Conservation (phyloP, 768 basidiomycete species). For the Rubroboletus pulcherrimus region DNA sequence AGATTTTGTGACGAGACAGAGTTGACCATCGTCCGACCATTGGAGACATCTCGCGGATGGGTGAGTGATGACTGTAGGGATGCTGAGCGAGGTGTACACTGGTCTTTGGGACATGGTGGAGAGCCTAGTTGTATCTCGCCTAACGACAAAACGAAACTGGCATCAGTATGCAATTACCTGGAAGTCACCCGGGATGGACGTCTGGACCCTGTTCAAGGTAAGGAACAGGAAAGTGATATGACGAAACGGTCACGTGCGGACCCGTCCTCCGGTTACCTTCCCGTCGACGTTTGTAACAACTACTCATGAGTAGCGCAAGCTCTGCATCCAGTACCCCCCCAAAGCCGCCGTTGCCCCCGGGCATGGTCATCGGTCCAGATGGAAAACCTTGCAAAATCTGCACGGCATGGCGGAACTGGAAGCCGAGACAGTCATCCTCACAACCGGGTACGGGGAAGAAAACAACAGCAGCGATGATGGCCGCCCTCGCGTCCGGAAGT, state of each 20-base stretch:
- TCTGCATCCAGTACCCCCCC: slow-evolving; percentile 6
- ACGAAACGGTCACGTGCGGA: slow-evolving; percentile 18
- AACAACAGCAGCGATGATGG: slow-evolving; percentile 34
- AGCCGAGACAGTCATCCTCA: slow-evolving; percentile 36
- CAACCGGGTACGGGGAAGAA: slow-evolving; percentile 27
- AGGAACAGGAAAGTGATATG: neutral
- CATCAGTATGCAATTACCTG: neutral
- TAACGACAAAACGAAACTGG: neutral
- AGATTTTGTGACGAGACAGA: slow-evolving; percentile 60
- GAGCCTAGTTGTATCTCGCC: neutral
- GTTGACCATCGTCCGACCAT: slow-evolving; percentile 75
- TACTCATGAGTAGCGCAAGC: slow-evolving; percentile 8
- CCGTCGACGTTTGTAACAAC: neutral
- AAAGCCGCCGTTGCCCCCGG: slow-evolving; percentile 55
- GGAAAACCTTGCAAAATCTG: slow-evolving; percentile 96
- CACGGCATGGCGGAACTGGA: slow-evolving; percentile 74
- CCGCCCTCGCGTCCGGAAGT: slow-evolving; percentile 30
- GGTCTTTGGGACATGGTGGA: slow-evolving; percentile 18
- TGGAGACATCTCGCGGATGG: slow-evolving; percentile 61
- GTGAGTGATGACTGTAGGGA: slow-evolving; percentile 57
- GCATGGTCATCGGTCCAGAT: slow-evolving; percentile 86
- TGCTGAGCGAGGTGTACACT: slow-evolving; percentile 50
- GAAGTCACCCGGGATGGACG: neutral
- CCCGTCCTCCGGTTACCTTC: neutral
- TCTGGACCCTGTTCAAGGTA: neutral